Evolutionary conservation across 2,329 filamentous ascomycete species (phyloP), one percentile per base, ranked within the genome.

Genomic region (Sclerotinia subarctica): DNA sequence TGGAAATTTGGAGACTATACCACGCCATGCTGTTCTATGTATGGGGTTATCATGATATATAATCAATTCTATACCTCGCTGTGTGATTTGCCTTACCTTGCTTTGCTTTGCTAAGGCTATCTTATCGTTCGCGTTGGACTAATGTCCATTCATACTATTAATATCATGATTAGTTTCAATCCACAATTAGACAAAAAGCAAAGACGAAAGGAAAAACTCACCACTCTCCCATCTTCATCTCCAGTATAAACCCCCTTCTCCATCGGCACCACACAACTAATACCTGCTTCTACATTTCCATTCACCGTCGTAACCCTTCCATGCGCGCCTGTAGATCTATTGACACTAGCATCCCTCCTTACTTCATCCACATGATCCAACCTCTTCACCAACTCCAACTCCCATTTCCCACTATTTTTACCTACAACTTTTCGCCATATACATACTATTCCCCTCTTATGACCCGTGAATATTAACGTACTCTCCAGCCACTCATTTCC

Each of bases 401-500:
- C 84, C 86, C 94, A 98, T 59, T 81, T 85, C 2, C 90, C 91
- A 57, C 54, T 69, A 57, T 15, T 68, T 38, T 60, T 83, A 81
- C 46, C 82, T 76, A 88, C 80, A n/a, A 72, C 73, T 72, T 85
- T 85, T 62, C 83, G 82, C 87, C 90, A 91, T 26, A 91, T 88
- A 74, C 96, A 96, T 46, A 96, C 94, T 19, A 93, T 84, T 0
- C 95, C 95, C 64, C 89, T 84, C 71, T 87, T 84, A 77, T 98
- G 95, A 0, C 95, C 95, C 0, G 94, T 98, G 72, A 99, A 94
- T 49, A 98, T 82, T 54, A 99, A 82, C 70, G 90, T 89, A 66
- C 90, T 89, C 79, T 96, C 92, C 4, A 97, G 83, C 92, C 94
- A 98, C 79, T 98, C 95, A 73, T 93, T 95, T 2, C 90, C 90